Evolutionary conservation across 441 rosid species (phyloP), one percentile per base, ranked within the genome.

Genomic region (Erysimum pusillum): DNA sequence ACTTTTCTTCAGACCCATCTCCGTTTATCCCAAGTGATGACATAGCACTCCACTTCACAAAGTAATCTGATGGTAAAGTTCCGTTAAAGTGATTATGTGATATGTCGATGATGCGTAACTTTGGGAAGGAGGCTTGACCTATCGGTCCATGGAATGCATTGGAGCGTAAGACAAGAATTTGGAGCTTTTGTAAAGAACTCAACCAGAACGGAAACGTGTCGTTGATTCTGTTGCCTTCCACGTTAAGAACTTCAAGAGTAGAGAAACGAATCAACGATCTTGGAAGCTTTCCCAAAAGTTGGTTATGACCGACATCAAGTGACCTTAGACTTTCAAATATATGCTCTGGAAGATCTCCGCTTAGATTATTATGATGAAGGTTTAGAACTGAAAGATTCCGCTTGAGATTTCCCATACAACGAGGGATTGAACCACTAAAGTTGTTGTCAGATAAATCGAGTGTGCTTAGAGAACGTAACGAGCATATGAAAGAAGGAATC

Each of bases 81-180:
- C 44, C 44, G 7, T 6, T 3, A 31, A 65, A 65, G n/a, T 63
- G n/a, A 10, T 63, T 63, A 45, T 11, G 14, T 0, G 69, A 84
- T 69, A 88, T 31, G 57, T 91, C 97, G 0, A 91, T 73, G 34
- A 91, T 86, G 22, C 86, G 90, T 78, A 91, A 87, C 83, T 0
- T 71, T 3, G 71, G 54, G 89, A 88, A 88, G 12, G 0, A 0
- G 2, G 46, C 0, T 49, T 22, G 9, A 0, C 14, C 34, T 8
- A 61, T 17, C 0, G 34, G 10, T 6, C 69, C 69, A 44, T 63
- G 36, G 12, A 63, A 58, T 6, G 22, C n/a, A 1, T 59, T 70
- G 11, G 67, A 70, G 14, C 66, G 74, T 2, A 70, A 6, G 4
- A 70, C 66, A 45, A 70, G 57, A 70, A 70, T 67, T 59, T 70